These are phyloP conservation scores for Teunomyces barrocoloradensis DNA, from an alignment of 805 yeast genomes.

Conservation along the genomic window DNA sequence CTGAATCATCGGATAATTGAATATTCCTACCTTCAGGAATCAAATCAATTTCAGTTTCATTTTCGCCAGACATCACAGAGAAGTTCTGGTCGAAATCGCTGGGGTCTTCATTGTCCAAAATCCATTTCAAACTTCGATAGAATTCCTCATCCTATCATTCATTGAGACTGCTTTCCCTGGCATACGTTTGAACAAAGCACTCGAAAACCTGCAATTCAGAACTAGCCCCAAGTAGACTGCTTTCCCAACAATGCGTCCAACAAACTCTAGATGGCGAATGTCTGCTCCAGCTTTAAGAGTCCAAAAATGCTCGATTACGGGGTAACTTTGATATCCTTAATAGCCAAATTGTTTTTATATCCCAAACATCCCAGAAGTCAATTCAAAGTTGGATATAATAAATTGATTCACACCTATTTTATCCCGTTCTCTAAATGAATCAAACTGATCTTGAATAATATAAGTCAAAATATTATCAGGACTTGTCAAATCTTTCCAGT, in stretches of 20 bases:
- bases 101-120: slow-evolving; percentile 93
- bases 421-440: slow-evolving; percentile 78
- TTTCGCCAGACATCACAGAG: slow-evolving; percentile 87
- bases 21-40: slow-evolving; percentile 78
- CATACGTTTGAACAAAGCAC: slow-evolving; percentile 89
- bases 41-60: slow-evolving; percentile 61
- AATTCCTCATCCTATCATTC: slow-evolving; percentile 87
- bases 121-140: slow-evolving; percentile 90
- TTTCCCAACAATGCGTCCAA: slow-evolving; percentile 91
- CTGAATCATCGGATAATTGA: slow-evolving; percentile 84
- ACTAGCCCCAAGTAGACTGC: slow-evolving; percentile 84
- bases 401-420: slow-evolving; percentile 83
- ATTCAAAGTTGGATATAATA: slow-evolving; percentile 85
- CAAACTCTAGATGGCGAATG: slow-evolving; percentile 89
- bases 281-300: slow-evolving; percentile 90
- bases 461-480: no score
- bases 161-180: slow-evolving; percentile 71
- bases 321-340: slow-evolving; percentile 63
- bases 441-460: slow-evolving; percentile 60
- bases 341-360: slow-evolving; percentile 47
- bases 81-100: slow-evolving; percentile 93
- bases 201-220: slow-evolving; percentile 89
- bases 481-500: no score
- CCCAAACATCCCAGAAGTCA: slow-evolving; percentile 96
- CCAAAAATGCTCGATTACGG: slow-evolving; percentile 88